Percentiles rank a stretch among this genome's conserved stretches.
phyloP scores from a whole-genome alignment of 441 rosid species.

The Jatropha multifida region DNA sequence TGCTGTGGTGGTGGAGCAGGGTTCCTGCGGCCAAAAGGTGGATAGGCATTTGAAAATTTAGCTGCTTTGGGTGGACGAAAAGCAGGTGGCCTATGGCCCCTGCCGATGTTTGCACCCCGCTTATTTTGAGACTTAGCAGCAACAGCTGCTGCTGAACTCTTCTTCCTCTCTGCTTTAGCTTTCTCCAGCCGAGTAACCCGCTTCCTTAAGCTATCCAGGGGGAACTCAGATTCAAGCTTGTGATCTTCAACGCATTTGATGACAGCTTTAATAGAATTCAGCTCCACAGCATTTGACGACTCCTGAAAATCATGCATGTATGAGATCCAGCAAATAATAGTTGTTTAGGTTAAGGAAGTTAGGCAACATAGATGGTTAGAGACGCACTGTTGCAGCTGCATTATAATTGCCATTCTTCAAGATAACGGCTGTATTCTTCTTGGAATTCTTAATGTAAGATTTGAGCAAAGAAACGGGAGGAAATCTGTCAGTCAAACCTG shows the following conservation, averaged over 20 bases:
- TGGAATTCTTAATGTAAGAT: slow-evolving; percentile 43
- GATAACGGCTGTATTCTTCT: slow-evolving; percentile 33
- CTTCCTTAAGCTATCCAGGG: slow-evolving; percentile 43
- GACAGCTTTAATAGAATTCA: slow-evolving; percentile 50
- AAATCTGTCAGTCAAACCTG: slow-evolving; percentile 50
- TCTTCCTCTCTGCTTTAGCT: slow-evolving; percentile 44
- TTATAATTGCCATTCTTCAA: slow-evolving; percentile 22
- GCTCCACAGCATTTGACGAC: slow-evolving; percentile 39
- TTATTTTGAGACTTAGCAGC: slow-evolving; percentile 43
- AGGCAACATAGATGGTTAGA: neutral
- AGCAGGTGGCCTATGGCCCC: slow-evolving; percentile 33
- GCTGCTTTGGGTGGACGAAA: slow-evolving; percentile 47
- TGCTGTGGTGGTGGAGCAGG: slow-evolving; percentile 35
- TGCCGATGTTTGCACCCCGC: slow-evolving; percentile 35
- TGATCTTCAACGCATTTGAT: slow-evolving; percentile 62
- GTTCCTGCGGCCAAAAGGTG: slow-evolving; percentile 37
- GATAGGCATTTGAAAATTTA: slow-evolving; percentile 38
- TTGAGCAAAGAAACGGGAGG: slow-evolving; percentile 48
- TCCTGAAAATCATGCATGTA: slow-evolving; percentile 35
- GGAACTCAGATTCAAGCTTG: slow-evolving; percentile 48
- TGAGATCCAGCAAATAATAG: neutral
- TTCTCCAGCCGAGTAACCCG: slow-evolving; percentile 46
- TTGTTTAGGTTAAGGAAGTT: neutral
- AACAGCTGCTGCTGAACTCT: slow-evolving; percentile 30
- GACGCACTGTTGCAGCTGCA: slow-evolving; percentile 38